Base-by-base conservation (phyloP, 306 rosid species). In the Glycyrrhiza uralensis region DNA sequence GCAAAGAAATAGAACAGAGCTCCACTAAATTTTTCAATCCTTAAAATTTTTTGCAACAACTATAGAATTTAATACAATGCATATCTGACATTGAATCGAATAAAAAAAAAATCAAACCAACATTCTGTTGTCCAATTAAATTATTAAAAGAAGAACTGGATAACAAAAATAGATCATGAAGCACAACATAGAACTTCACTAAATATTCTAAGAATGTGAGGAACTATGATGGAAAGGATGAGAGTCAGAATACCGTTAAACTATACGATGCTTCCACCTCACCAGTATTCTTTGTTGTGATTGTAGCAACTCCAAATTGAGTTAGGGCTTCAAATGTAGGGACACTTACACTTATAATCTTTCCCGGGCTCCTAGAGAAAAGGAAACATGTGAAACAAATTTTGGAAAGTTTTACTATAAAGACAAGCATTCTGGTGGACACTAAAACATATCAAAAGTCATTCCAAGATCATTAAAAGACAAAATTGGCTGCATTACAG, bases 221-320 rank as follows among this genome's bases (percentile, higher is more conserved):
- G 50, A 49, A 41, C 64, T 47, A 15, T 36, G 59, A 69, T 23
- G 24, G 59, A 52, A 38, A 79, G 29, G 68, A 54, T 59, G 66
- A 69, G 72, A 44, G 64, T 76, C 5, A 47, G 45, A 78, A 46
- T 90, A 90, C 97, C 96, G 98, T 93, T 75, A 93, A 87, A 74
- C 97, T 79, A 85, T 93, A 93, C 30, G 98, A 93, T 65, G 97
- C 98, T 89, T 91, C 98, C 74, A 93, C 79, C 81, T 89, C 97
- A 80, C 97, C 97, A 47, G 85, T 93, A 77, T 93, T 93, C 74
- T 86, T 89, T 10, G 97, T 78, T 15, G 92, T 75, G 71, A 93
- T 55, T 42, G 90, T 84, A 35, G 96, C 98, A 60, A 88, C 83
- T 74, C 98, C 98, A 79, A 87, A 84, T 85, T 93, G 97, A 63